These are phyloP conservation scores for Leishmania lainsoni DNA, from an alignment of 208 protist genomes.

Conservation along the genomic window DNA sequence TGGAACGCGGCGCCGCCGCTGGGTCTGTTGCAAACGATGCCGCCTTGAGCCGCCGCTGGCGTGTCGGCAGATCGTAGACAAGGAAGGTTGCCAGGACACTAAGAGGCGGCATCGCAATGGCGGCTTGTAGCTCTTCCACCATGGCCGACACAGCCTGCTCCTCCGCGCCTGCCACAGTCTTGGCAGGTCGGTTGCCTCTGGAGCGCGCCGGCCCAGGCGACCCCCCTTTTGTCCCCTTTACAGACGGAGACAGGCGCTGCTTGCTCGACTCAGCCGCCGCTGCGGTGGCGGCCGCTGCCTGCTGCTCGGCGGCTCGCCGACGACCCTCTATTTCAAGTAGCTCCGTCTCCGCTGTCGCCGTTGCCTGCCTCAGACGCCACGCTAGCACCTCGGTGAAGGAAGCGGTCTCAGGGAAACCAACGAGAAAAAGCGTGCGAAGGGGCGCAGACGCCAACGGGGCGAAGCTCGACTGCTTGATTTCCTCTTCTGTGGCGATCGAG, in stretches of 20 bases:
- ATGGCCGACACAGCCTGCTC: constrained; percentile 15
- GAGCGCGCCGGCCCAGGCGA: constrained; percentile 14
- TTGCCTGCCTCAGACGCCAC: constrained; percentile 41
- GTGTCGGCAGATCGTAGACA: constrained; percentile 64
- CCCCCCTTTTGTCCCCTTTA: constrained; percentile 14
- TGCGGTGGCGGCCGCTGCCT: constrained; percentile 4
- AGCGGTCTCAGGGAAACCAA: constrained; percentile 75
- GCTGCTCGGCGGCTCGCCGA: constrained; percentile 31
- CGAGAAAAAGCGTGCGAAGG: constrained; percentile 48
- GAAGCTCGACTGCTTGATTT: background rate
- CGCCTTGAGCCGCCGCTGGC: constrained; percentile 50
- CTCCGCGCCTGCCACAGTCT: constrained; percentile 15
- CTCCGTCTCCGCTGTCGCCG: constrained; percentile 55
- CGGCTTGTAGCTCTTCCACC: constrained; percentile 19
- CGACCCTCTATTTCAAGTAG: constrained; percentile 36
- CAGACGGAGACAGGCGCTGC: constrained; percentile 12
- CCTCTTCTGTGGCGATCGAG: background rate
- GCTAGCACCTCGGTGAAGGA: constrained; percentile 55
- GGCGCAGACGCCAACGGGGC: constrained; percentile 4
- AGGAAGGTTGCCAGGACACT: constrained; percentile 70
- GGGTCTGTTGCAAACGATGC: constrained; percentile 26
- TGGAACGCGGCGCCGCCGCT: background rate
- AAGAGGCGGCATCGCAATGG: constrained; percentile 63
- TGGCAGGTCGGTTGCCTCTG: constrained; percentile 14
- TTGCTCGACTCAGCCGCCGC: constrained; percentile 14